Base-by-base conservation (phyloP, 148 eudicot genomes). In the Camellia japonica region DNA sequence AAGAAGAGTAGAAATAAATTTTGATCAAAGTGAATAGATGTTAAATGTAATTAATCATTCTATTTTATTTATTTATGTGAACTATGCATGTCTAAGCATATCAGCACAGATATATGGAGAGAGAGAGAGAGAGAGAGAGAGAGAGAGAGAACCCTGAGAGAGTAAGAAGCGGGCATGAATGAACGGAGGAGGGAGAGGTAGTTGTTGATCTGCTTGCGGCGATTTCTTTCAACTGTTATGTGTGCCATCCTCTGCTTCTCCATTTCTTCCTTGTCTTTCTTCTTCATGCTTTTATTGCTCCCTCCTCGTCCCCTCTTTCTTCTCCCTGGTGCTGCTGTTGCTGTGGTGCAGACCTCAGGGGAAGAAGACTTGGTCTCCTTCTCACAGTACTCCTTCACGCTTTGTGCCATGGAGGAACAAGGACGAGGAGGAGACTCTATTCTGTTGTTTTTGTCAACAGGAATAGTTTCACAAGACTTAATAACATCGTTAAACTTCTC, bases 241-340 rank as follows among this genome's bases (percentile, higher is more conserved):
- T 91, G 94, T 60, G 87, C 87, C 89, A 83, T 83, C 84, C 94
- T 84, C 68, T 91, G 93, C 61, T 73, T 90, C 89, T 91, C 92
- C 67, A 82, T 79, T 41, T 87, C 89, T 46, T 89, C 90, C 84
- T 74, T 71, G 80, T 89, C 90, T 83, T 74, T 71, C 79, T 89
- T 84, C 90, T 87, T 89, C 42, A 8, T 54, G 30, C 75, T 71
- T 80, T 78, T 89, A 5, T 46, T 78, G 19, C 38, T 30, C 38
- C 38, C 38, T 30, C 38, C 38, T 30, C 83, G 74, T 59, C 85
- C 42, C 62, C 84, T 80, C 79, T 88, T 83, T 43, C 79, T 65
- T 64, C 80, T 79, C 44, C 74, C 54, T 0, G 71, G 20, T 18
- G 43, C 43, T 18, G 56, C 16, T 1, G 54, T 66, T 30, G 38